phyloP scores from a whole-genome alignment of 2,329 filamentous ascomycete species.

The Diaporthe destruens region DNA sequence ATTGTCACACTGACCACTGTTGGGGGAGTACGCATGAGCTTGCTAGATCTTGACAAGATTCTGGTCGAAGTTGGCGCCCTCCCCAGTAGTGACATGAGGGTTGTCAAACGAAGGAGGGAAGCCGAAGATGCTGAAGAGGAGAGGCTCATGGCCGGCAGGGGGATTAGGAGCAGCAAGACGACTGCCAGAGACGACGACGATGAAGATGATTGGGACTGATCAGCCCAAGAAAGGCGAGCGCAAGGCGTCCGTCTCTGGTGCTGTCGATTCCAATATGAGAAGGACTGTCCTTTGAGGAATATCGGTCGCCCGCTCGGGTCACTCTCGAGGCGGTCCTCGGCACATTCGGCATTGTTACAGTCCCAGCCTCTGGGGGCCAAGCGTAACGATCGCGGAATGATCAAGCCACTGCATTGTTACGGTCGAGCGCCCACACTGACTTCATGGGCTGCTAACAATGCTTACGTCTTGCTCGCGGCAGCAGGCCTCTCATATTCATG shows the following conservation, averaged over 20 bases:
- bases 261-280: not conserved
- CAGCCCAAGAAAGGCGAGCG: not conserved
- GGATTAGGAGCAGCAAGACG: constrained; percentile 58
- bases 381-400: not conserved
- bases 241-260: not conserved
- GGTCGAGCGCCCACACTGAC: not conserved
- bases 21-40: constrained; percentile 76
- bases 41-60: constrained; percentile 83
- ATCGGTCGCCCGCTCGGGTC: not conserved
- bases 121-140: constrained; percentile 73
- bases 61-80: constrained; percentile 87
- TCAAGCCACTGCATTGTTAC: not conserved
- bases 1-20: constrained; percentile 89
- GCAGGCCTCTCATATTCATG: not conserved
- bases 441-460: not conserved
- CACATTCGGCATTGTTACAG: not conserved
- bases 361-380: not conserved
- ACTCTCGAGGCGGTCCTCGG: not conserved
- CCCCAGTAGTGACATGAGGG: constrained; percentile 80
- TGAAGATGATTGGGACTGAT: constrained; percentile 68
- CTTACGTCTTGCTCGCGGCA: not conserved
- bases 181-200: constrained; percentile 64
- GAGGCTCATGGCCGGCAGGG: constrained; percentile 60
- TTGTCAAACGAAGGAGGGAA: constrained; percentile 72
- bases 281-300: not conserved